These are phyloP conservation scores for Rhazya stricta DNA, from an alignment of 257 asterid genomes.

Conservation along the genomic window DNA sequence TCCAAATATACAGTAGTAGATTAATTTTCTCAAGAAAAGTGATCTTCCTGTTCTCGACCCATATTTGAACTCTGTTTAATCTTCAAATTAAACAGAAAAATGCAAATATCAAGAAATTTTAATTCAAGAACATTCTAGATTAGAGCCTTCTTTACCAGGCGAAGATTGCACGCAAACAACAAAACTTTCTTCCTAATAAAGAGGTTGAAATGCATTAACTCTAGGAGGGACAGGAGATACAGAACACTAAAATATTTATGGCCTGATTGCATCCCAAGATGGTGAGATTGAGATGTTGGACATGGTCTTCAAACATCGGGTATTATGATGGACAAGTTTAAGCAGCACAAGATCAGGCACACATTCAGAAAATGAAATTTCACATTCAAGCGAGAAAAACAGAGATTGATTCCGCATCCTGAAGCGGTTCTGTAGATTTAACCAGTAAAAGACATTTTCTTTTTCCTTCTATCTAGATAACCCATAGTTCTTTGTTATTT, in stretches of 20 bases:
- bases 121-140: background rate
- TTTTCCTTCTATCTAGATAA: background rate
- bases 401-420: background rate
- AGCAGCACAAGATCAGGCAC: background rate
- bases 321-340: background rate
- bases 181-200: background rate
- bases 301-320: background rate
- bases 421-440: background rate
- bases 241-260: background rate
- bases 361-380: background rate
- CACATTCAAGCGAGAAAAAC: background rate
- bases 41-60: background rate
- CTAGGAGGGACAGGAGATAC: background rate
- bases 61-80: background rate
- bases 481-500: background rate
- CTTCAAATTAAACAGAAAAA: background rate
- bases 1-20: background rate
- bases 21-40: background rate
- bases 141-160: background rate
- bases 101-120: background rate
- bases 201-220: background rate
- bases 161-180: background rate
- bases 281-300: background rate
- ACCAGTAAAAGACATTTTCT: background rate
- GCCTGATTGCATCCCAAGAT: background rate